Evolutionary conservation across 495 filamentous ascomycete species (phyloP).

Genomic region (Viridothelium virens): DNA sequence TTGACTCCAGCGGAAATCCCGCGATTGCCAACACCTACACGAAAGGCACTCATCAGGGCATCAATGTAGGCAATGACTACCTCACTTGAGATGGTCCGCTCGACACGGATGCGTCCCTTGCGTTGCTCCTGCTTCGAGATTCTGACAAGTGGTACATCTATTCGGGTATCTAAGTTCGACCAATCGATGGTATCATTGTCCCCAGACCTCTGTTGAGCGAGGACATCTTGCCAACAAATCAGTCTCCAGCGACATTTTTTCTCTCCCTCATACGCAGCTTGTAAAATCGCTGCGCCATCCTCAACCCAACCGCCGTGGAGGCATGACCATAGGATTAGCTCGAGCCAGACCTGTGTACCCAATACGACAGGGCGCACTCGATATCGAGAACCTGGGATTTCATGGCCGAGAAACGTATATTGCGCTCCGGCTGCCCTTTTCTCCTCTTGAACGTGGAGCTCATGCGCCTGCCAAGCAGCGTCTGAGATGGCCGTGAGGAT

Average conservation of each 20-base stretch:
- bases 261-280: slow-evolving; percentile 30
- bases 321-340: slow-evolving; percentile 60
- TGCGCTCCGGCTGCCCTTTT: slow-evolving; percentile 39
- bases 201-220: not conserved
- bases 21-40: slow-evolving; percentile 29
- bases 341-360: slow-evolving; percentile 56
- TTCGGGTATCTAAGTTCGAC: slow-evolving; percentile 14
- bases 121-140: not conserved
- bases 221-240: slow-evolving; percentile 37
- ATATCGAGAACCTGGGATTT: slow-evolving; percentile 46
- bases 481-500: slow-evolving; percentile 58
- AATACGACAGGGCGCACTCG: slow-evolving; percentile 47
- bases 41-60: slow-evolving; percentile 41
- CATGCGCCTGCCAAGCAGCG: slow-evolving; percentile 51
- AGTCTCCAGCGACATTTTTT: slow-evolving; percentile 29
- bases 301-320: slow-evolving; percentile 52
- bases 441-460: slow-evolving; percentile 39
- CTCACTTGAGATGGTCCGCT: slow-evolving; percentile 51
- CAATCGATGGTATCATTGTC: slow-evolving; percentile 19
- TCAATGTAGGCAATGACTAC: slow-evolving; percentile 48
- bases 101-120: slow-evolving; percentile 16
- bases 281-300: slow-evolving; percentile 47
- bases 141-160: slow-evolving; percentile 14
- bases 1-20: slow-evolving; percentile 20
- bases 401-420: slow-evolving; percentile 34